Evolutionary conservation across 2,329 filamentous ascomycete species (phyloP).

Genomic region (Amauroascus niger): DNA sequence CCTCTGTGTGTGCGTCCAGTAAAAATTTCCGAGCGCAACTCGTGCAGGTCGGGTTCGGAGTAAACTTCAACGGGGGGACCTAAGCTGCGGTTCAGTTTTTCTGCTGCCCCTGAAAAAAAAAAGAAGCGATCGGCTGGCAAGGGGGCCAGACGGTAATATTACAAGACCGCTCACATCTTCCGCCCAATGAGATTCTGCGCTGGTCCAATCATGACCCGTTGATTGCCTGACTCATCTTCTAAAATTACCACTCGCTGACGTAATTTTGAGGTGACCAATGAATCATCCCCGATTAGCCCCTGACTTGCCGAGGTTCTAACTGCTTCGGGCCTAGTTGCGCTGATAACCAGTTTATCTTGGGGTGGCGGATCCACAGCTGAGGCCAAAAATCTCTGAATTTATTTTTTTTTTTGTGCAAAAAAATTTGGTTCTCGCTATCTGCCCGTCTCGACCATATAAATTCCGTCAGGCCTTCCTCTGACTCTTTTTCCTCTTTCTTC

Average conservation of each 20-base stretch:
- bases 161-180: background rate
- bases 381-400: constrained; percentile 4
- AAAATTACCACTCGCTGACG: background rate
- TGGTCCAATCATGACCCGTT: background rate
- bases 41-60: background rate
- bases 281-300: background rate
- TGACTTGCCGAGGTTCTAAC: background rate
- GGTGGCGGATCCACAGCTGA: background rate
- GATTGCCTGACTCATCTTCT: background rate
- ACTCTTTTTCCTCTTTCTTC: background rate
- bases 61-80: background rate
- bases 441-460: no score
- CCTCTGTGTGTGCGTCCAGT: background rate
- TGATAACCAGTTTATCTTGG: background rate
- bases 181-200: background rate
- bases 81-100: no score
- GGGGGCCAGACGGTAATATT: background rate
- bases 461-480: background rate
- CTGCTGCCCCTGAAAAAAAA: background rate
- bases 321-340: background rate
- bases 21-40: background rate
- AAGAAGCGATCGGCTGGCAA: background rate
- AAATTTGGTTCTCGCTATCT: background rate
- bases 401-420: constrained; percentile 5
- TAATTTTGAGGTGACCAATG: background rate